Percentiles rank a stretch among this genome's conserved stretches.
Conservation (phyloP, 2,329 filamentous ascomycete genomes). For the Lachnellula willkommii region DNA sequence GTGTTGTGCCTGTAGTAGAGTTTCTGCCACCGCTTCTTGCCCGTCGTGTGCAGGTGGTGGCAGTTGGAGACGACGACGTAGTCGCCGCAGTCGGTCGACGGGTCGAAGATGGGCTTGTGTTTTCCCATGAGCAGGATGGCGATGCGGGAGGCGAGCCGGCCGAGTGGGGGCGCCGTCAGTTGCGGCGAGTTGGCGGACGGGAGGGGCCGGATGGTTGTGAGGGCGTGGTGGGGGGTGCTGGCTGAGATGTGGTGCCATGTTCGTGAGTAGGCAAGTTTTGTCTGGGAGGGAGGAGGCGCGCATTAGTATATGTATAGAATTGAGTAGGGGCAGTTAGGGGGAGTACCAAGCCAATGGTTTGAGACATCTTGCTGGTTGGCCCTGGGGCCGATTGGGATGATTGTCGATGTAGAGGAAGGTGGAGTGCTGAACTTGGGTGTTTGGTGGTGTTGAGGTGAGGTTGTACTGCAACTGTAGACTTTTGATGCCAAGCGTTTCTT, state of each 20-base stretch:
- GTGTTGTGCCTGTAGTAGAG: conserved; percentile 94
- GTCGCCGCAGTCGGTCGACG: conserved; percentile 96
- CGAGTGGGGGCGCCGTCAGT: conserved; percentile 70
- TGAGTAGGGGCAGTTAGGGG: background rate
- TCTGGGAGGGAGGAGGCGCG: conserved; percentile 47
- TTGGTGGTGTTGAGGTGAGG: conserved; percentile 7
- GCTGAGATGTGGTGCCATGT: conserved; percentile 86
- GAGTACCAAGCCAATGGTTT: conserved; percentile 69
- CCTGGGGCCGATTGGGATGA: conserved; percentile 21
- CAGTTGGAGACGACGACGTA: conserved; percentile 95
- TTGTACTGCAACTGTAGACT: conserved; percentile 9
- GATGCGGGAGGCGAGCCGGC: conserved; percentile 82
- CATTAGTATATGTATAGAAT: conserved; percentile 6
- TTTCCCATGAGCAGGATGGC: conserved; percentile 92
- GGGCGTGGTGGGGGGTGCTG: conserved; percentile 57
- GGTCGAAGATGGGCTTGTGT: conserved; percentile 97
- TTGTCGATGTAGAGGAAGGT: conserved; percentile 1
- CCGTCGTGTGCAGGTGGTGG: conserved; percentile 78
- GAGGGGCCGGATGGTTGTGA: conserved; percentile 44
- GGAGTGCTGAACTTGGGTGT: conserved; percentile 2
- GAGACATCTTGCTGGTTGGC: conserved; percentile 57
- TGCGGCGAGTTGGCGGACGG: conserved; percentile 33
- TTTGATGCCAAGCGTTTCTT: conserved; percentile 18
- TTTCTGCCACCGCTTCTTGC: conserved; percentile 90
- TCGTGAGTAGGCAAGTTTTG: conserved; percentile 90